These are phyloP conservation scores for Talinum fruticosum DNA, from an alignment of 148 eudicot species.

Conservation along the genomic window DNA sequence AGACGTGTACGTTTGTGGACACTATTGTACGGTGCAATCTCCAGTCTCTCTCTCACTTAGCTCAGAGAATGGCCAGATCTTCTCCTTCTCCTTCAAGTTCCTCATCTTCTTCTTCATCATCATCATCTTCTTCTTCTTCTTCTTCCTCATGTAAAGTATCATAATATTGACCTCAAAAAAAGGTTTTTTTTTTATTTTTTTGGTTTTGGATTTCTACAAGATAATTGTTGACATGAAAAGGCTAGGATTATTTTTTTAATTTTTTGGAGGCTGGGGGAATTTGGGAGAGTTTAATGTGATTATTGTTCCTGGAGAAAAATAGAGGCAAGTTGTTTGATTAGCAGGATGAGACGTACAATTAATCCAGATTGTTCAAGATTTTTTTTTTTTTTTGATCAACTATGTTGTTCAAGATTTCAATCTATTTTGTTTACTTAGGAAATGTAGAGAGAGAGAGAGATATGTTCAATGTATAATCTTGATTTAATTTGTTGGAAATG, in stretches of 20 bases:
- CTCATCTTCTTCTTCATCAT: neutral
- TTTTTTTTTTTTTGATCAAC: no score
- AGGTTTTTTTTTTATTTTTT: neutral
- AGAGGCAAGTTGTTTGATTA: constrained; percentile 18
- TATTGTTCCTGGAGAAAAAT: neutral
- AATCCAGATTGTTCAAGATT: neutral
- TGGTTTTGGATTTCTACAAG: neutral
- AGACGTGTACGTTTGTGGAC: constrained; percentile 67
- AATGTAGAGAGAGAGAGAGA: neutral
- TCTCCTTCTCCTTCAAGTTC: constrained; percentile 6
- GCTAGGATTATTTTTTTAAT: constrained; percentile 10
- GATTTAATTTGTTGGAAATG: neutral
- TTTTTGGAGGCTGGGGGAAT: no score
- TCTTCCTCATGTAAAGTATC: constrained; percentile 31
- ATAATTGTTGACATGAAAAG: constrained; percentile 8
- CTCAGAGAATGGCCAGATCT: constrained; percentile 41
- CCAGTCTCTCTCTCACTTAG: constrained; percentile 57
- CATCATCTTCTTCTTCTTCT: constrained; percentile 2
- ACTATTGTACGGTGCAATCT: constrained; percentile 73
- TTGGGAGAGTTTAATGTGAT: neutral
- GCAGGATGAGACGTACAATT: constrained; percentile 13
- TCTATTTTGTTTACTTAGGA: constrained; percentile 3
- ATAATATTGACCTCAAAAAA: neutral
- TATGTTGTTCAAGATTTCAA: neutral
- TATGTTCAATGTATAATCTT: constrained; percentile 7